Percentiles rank a stretch among this genome's conserved stretches.
phyloP scores from a whole-genome alignment of 352 stramenopile genomes.

The Globisporangium ultimum region DNA sequence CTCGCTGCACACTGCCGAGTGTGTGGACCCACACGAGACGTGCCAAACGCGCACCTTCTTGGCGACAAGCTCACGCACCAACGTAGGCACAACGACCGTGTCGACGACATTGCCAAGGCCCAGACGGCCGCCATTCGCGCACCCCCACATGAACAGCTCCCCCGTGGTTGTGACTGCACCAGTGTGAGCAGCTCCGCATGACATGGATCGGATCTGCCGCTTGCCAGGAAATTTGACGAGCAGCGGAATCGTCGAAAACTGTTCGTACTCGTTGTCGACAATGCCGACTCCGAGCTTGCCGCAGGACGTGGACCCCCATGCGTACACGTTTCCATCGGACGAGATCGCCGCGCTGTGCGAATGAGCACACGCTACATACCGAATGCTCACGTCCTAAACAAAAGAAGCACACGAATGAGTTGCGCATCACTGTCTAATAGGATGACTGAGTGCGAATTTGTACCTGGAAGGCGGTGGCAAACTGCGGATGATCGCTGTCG shows the following conservation, averaged over 20 bases:
- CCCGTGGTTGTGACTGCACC: conserved; percentile 61
- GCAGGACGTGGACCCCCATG: conserved; percentile 81
- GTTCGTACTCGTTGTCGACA: conserved; percentile 78
- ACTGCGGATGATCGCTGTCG: conserved; percentile 61
- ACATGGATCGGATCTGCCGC: conserved; percentile 71
- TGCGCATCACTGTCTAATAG: conserved; percentile 16
- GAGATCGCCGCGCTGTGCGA: conserved; percentile 88
- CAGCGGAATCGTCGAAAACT: conserved; percentile 68
- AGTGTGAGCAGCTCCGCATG: conserved; percentile 85
- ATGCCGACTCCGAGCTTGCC: conserved; percentile 89
- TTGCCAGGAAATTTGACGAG: conserved; percentile 64
- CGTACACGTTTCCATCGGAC: conserved; percentile 71
- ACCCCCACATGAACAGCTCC: conserved; percentile 89
- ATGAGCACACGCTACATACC: conserved; percentile 65
- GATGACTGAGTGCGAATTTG: conserved; percentile 12
- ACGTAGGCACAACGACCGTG: conserved; percentile 62
- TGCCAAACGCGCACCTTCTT: conserved; percentile 75
- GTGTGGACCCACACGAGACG: conserved; percentile 63
- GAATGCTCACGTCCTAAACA: conserved; percentile 36
- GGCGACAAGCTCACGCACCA: conserved; percentile 73
- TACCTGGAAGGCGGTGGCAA: conserved; percentile 52
- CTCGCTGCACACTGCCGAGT: conserved; percentile 82
- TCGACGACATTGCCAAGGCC: conserved; percentile 82
- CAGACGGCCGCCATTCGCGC: conserved; percentile 88
- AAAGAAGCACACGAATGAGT: conserved; percentile 6